Evolutionary conservation across 345 rosid genomes (phyloP).

Genomic region (Cochlearia excelsa): DNA sequence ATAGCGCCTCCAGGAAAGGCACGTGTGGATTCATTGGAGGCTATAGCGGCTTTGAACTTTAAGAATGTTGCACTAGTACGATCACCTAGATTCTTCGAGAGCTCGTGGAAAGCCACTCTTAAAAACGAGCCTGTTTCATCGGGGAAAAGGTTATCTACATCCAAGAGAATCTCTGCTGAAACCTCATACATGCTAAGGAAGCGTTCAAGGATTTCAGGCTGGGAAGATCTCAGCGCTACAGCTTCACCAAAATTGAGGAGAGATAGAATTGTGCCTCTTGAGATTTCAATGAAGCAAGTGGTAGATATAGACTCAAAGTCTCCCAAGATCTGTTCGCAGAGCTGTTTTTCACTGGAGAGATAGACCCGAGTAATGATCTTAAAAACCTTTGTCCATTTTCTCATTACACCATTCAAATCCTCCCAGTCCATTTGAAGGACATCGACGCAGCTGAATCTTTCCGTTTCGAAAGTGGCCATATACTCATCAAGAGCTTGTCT

Average conservation of each 20-base stretch:
- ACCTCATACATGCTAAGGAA: slow-evolving; percentile 71
- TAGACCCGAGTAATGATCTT: slow-evolving; percentile 50
- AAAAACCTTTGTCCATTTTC: slow-evolving; percentile 62
- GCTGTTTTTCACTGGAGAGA: slow-evolving; percentile 55
- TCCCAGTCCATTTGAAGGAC: slow-evolving; percentile 56
- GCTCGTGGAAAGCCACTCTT: slow-evolving; percentile 51
- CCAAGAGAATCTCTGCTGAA: slow-evolving; percentile 46
- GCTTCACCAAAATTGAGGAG: slow-evolving; percentile 82
- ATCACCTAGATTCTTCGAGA: slow-evolving; percentile 42
- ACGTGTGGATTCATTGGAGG: slow-evolving; percentile 39
- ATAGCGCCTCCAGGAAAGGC: slow-evolving; percentile 54
- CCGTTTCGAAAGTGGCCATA: slow-evolving; percentile 43
- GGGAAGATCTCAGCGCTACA: slow-evolving; percentile 46
- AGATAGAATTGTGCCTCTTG: slow-evolving; percentile 43
- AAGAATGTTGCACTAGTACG: slow-evolving; percentile 46
- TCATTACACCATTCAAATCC: slow-evolving; percentile 48
- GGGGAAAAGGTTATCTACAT: slow-evolving; percentile 47
- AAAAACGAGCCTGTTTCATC: slow-evolving; percentile 52
- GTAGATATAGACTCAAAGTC: slow-evolving; percentile 43
- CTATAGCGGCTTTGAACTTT: slow-evolving; percentile 48
- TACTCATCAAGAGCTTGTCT: slow-evolving; percentile 62
- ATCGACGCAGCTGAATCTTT: slow-evolving; percentile 57
- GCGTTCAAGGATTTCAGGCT: slow-evolving; percentile 61
- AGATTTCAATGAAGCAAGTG: slow-evolving; percentile 52
- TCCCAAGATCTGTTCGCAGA: slow-evolving; percentile 60